A percentile compares a stretch with the other conserved stretches of the same genome.
Evolutionary conservation across 1,284 basidiomycete species (phyloP).

Genomic region (Ustilago shanxiensis): DNA sequence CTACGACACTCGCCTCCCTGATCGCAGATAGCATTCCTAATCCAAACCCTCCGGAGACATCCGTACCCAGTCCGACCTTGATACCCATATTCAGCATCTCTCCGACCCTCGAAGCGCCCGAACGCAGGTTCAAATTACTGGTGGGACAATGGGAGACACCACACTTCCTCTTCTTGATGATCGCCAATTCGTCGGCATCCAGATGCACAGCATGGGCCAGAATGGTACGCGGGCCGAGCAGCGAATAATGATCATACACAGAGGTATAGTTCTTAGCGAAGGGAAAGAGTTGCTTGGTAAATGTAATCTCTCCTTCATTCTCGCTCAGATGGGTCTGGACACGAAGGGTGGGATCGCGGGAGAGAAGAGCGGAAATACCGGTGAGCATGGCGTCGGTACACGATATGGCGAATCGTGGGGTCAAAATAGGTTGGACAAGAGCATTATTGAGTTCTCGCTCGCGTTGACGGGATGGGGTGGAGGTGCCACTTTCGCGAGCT

Average conservation of each 20-base stretch:
- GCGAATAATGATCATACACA: constrained; percentile 84
- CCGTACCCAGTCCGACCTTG: constrained; percentile 87
- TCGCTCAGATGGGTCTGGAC: constrained; percentile 96
- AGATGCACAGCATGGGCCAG: constrained; percentile 92
- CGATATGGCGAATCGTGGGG: constrained; percentile 95
- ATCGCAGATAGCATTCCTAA: constrained; percentile 86
- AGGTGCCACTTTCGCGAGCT: constrained; percentile 42
- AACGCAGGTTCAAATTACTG: constrained; percentile 86
- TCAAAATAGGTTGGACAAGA: constrained; percentile 87
- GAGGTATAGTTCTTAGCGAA: constrained; percentile 69
- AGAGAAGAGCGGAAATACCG: constrained; percentile 76
- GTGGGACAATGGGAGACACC: constrained; percentile 94
- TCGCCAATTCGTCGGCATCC: constrained; percentile 77
- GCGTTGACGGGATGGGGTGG: constrained; percentile 45
- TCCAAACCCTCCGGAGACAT: constrained; percentile 89
- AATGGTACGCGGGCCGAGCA: constrained; percentile 84
- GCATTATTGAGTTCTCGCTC: constrained; percentile 48
- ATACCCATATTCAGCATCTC: constrained; percentile 84
- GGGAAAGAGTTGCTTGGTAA: constrained; percentile 78
- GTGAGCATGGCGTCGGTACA: constrained; percentile 82
- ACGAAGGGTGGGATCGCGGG: constrained; percentile 73
- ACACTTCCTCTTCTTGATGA: constrained; percentile 78
- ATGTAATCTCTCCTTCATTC: constrained; percentile 81
- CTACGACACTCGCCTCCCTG: constrained; percentile 83
- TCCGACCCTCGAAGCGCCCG: constrained; percentile 84